Evolutionary conservation across 768 basidiomycete genomes (phyloP), one percentile per base, ranked within the genome.

Genomic region (Agaricus sinodeliciosus): DNA sequence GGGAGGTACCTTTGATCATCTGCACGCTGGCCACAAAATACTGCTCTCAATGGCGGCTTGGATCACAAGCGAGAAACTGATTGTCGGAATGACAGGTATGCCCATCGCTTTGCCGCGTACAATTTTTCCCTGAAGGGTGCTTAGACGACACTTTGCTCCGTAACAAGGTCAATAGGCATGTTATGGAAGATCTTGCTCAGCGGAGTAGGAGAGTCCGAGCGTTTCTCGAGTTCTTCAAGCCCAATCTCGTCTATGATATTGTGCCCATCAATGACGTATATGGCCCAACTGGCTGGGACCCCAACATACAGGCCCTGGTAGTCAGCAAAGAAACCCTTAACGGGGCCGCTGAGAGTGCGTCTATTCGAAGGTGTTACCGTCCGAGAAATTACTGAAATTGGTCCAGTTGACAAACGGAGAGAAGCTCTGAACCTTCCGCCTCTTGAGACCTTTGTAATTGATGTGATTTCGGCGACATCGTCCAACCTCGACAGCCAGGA

Each of bases 21-120:
- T 99, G 13, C 96, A 99, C 64, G 82, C 93, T 3, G 96, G 95
- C 0, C 96, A 99, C 72, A 96, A 96, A 69, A 94, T 99, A 55
- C 80, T 99, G 26, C 79, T 99, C 9, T 90, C 91, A 62, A 92
- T 96, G 84, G 87, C 82, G 11, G 84, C 90, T 1, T 93, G 87
- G 78, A 83, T 98, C 51, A 76, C 94, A 0, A 64, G 69, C 41
- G 66, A 76, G 57, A 94, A 93, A 66, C 70, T 98, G 61, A 90
- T 98, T 56, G 83, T 97, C 58, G 96, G 96, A 4, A 72, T 98
- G 36, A 90, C 91, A 49, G 87, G 90, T 87, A 53, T 61, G 76
- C 48, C 26, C 54, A 16, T 57, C 43, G 28, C 31, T 48, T 46
- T 49, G 48, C 19, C 31, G 49, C 43, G 22, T 25, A 45, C 18